Percentiles rank a stretch among this genome's conserved stretches.
Conservation (phyloP, 257 asterid species). For the Orobanche coerulescens region DNA sequence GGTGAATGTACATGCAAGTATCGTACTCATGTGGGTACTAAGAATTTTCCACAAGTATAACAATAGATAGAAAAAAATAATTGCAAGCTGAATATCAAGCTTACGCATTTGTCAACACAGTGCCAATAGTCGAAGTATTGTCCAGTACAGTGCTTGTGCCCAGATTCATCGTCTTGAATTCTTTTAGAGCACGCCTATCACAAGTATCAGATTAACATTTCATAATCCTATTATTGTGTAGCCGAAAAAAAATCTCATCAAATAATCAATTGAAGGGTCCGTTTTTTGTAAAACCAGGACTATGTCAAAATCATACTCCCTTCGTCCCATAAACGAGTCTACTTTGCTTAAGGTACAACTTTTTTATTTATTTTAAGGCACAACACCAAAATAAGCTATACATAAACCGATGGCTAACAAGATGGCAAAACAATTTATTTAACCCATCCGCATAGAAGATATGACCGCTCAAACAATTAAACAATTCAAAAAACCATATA, state of each 20-base stretch:
- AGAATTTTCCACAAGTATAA: background rate
- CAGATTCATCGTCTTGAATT: conserved; percentile 68
- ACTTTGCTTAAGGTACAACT: no score
- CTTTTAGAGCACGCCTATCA: conserved; percentile 56
- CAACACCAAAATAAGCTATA: background rate
- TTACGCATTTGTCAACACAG: conserved; percentile 69
- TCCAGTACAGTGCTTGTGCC: conserved; percentile 79
- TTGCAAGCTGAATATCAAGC: conserved; percentile 12
- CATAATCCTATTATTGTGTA: background rate
- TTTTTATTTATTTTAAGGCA: no score
- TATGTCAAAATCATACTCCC: no score
- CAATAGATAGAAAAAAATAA: background rate
- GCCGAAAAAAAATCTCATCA: background rate
- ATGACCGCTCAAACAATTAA: background rate
- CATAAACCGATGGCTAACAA: background rate
- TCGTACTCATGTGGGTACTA: no score
- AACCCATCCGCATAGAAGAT: background rate
- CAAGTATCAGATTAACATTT: conserved; percentile 7
- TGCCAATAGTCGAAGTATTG: conserved; percentile 85
- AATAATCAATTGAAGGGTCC: background rate
- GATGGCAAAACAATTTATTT: background rate
- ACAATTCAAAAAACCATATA: background rate
- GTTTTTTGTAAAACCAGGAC: background rate
- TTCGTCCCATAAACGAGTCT: no score
- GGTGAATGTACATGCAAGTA: no score